These are phyloP conservation scores for Aspergillus melleus DNA, from an alignment of 2,329 filamentous ascomycete genomes.

Conservation along the genomic window DNA sequence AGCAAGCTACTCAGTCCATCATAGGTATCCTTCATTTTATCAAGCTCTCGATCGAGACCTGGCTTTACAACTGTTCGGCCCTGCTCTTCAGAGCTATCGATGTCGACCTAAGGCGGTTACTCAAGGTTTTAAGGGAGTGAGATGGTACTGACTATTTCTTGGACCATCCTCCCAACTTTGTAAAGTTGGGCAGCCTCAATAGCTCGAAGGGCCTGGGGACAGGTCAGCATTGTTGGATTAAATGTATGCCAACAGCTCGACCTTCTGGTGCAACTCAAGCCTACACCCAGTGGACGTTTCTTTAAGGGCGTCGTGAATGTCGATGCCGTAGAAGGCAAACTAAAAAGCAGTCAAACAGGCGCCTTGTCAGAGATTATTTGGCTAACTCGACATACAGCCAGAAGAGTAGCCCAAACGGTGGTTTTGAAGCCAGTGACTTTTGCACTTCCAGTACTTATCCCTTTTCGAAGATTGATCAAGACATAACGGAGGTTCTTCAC, in stretches of 20 bases:
- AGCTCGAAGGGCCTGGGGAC: conserved; percentile 55
- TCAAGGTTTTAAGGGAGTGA: too few relatives aligned
- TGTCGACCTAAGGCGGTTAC: conserved; percentile 62
- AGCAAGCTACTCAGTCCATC: conserved; percentile 75
- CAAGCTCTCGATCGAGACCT: conserved; percentile 72
- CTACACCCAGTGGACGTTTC: conserved; percentile 57
- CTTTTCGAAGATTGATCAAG: conserved; percentile 72
- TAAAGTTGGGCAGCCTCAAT: conserved; percentile 62
- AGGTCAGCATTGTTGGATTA: not conserved
- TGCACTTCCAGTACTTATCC: conserved; percentile 59
- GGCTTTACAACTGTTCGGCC: conserved; percentile 70
- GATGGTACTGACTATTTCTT: conserved; percentile 55
- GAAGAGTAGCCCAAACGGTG: conserved; percentile 72
- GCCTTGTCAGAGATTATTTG: conserved; percentile 5
- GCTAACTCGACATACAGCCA: conserved; percentile 42
- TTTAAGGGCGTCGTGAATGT: conserved; percentile 64
- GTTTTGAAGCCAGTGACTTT: conserved; percentile 59
- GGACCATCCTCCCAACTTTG: conserved; percentile 68
- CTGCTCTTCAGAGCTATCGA: conserved; percentile 70
- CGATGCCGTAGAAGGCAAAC: conserved; percentile 71
- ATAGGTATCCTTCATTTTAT: conserved; percentile 74
- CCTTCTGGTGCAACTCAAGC: conserved; percentile 57
- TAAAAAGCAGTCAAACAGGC: conserved; percentile 26
- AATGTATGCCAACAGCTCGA: conserved; percentile 24
- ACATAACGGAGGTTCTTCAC: conserved; percentile 74